phyloP scores from a whole-genome alignment of 1,284 basidiomycete species.

The Marasmius oreades region DNA sequence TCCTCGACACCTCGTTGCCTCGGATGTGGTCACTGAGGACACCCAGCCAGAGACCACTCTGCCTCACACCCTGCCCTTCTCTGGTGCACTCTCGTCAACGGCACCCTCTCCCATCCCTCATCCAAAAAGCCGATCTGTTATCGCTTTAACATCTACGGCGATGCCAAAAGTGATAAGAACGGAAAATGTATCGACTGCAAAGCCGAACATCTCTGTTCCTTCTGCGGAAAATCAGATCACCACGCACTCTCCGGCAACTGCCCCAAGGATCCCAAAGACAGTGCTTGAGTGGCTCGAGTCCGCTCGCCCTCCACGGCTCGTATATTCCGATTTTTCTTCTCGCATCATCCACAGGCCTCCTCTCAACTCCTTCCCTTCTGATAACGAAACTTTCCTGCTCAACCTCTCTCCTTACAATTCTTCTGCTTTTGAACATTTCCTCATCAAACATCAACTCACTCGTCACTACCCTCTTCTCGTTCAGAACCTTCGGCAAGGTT shows the following conservation, averaged over 20 bases:
- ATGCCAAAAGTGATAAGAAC: slow-evolving; percentile 16
- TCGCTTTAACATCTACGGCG: slow-evolving; percentile 16
- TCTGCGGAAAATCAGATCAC: no score
- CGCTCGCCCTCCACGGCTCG: no score
- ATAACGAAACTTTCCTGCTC: no score
- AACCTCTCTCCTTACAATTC: no score
- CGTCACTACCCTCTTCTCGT: slow-evolving; percentile 26
- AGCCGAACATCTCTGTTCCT: background rate
- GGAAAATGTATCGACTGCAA: slow-evolving; percentile 11
- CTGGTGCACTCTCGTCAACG: background rate
- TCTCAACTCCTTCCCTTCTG: no score
- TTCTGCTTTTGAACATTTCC: no score
- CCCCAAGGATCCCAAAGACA: no score
- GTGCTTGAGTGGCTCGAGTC: no score
- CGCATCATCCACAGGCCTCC: no score
- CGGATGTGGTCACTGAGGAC: background rate
- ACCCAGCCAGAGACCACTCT: background rate
- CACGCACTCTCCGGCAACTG: no score
- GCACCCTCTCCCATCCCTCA: background rate
- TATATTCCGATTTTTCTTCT: no score
- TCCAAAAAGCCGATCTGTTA: background rate
- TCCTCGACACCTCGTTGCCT: background rate
- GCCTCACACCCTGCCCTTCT: background rate
- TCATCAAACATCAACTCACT: no score
- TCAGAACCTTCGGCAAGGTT: slow-evolving; percentile 14